These are phyloP conservation scores for Cryptococcus sp. DNA, from an alignment of 1,284 basidiomycete genomes.

Conservation along the genomic window DNA sequence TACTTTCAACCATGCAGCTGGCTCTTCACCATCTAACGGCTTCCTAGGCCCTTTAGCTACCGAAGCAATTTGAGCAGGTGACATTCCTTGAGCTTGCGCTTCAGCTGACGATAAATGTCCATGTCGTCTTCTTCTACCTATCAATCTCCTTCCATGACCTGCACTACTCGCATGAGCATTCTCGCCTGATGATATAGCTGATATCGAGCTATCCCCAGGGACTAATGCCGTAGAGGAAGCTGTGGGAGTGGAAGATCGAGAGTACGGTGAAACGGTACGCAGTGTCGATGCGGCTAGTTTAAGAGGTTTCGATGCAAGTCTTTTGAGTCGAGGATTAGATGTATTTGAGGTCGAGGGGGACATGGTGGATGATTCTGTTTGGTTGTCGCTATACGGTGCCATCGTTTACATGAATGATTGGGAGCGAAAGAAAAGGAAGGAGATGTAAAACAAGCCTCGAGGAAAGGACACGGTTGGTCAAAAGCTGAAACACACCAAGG, in stretches of 20 bases:
- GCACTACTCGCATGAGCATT: neutral
- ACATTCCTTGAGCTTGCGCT: conserved; percentile 7
- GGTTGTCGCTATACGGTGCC: no score
- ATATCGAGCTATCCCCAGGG: neutral
- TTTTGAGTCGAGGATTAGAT: conserved; percentile 9
- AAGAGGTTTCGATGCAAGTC: conserved; percentile 39
- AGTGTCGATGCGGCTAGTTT: conserved; percentile 41
- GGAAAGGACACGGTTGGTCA: no score
- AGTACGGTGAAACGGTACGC: conserved; percentile 6
- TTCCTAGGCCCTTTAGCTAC: conserved; percentile 37
- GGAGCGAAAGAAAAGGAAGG: no score
- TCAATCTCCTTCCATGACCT: neutral
- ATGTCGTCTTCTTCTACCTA: conserved; percentile 10
- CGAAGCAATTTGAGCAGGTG: conserved; percentile 31
- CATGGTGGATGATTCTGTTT: no score
- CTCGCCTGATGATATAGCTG: neutral
- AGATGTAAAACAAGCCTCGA: no score
- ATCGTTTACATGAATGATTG: no score
- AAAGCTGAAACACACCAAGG: no score
- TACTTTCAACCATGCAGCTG: conserved; percentile 45
- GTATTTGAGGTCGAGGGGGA: neutral
- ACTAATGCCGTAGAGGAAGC: neutral
- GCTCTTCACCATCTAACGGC: conserved; percentile 44
- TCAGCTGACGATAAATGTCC: neutral
- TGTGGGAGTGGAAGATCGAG: conserved; percentile 1